Percentiles rank a stretch among this genome's conserved stretches.
Evolutionary conservation across 75 land plant species (phyloP).

Genomic region (Cunninghamia lanceolata): DNA sequence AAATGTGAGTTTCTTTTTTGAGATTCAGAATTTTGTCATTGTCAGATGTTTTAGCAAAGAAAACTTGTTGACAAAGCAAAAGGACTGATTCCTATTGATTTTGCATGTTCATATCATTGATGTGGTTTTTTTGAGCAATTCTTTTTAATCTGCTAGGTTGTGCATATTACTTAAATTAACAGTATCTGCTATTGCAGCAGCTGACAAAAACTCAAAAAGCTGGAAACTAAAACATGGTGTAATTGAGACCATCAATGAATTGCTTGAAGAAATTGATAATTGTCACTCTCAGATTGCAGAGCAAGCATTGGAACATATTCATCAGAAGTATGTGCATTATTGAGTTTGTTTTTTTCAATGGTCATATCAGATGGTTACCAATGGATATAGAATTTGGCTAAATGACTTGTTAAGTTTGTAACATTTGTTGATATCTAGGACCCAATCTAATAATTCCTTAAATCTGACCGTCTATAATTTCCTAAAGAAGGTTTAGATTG

Average conservation of each 20-base stretch:
- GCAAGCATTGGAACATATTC: slow-evolving; percentile 99
- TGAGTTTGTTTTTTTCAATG: neutral
- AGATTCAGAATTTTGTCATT: neutral
- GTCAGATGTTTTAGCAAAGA: neutral
- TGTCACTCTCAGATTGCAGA: slow-evolving; percentile 96
- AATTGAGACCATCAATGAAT: slow-evolving; percentile 93
- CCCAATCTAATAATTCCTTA: neutral
- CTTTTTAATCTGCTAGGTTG: neutral
- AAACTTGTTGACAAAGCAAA: neutral
- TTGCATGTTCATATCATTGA: neutral
- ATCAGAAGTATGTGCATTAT: slow-evolving; percentile 76
- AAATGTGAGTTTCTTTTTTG: slow-evolving; percentile 58
- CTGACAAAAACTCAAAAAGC: slow-evolving; percentile 77
- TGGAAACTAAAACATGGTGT: slow-evolving; percentile 92
- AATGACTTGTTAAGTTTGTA: neutral
- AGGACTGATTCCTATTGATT: neutral
- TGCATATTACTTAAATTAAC: neutral
- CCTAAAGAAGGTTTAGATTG: neutral
- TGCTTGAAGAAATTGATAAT: slow-evolving; percentile 82
- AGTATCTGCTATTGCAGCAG: slow-evolving; percentile 42
- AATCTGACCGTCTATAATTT: neutral
- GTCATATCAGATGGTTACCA: neutral
- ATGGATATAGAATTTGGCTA: neutral
- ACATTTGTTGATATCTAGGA: neutral
- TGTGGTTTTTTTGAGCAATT: neutral